phyloP scores from a whole-genome alignment of 139 green algal species.

The Haematococcus lacustris region DNA sequence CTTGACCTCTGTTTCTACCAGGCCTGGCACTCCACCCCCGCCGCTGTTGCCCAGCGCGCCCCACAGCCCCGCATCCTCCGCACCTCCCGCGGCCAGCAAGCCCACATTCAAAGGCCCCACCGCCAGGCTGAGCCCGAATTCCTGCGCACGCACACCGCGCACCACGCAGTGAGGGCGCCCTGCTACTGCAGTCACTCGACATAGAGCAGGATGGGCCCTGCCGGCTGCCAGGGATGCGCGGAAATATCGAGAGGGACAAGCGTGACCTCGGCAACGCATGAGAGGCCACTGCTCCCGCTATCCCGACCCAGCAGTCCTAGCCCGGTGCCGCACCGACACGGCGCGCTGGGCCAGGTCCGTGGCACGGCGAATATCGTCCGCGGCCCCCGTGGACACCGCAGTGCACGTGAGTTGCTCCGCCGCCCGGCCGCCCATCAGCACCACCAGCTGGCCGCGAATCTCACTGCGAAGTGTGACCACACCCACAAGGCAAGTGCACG shows the following conservation, averaged over 20 bases:
- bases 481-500: too few species aligned
- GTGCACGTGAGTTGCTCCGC: constrained; percentile 74
- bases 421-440: constrained; percentile 82
- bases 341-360: constrained; percentile 74
- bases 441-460: constrained; percentile 77
- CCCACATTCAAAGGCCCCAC: constrained; percentile 75
- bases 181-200: background rate
- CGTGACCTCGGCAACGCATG: background rate
- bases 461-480: constrained; percentile 53
- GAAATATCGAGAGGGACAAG: background rate
- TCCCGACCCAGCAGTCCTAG: too few species aligned
- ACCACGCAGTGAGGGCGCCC: background rate
- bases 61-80: constrained; percentile 51
- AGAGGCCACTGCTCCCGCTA: background rate
- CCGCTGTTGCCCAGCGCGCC: too few species aligned
- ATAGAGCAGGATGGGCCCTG: background rate
- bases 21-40: too few species aligned
- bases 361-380: constrained; percentile 84
- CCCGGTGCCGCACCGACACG: constrained; percentile 36
- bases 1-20: too few species aligned
- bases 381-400: constrained; percentile 44
- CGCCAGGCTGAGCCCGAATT: constrained; percentile 64
- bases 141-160: background rate
- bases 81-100: constrained; percentile 53
- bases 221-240: background rate